Evolutionary conservation across 345 rosid species (phyloP).

Genomic region (Populus simonii): DNA sequence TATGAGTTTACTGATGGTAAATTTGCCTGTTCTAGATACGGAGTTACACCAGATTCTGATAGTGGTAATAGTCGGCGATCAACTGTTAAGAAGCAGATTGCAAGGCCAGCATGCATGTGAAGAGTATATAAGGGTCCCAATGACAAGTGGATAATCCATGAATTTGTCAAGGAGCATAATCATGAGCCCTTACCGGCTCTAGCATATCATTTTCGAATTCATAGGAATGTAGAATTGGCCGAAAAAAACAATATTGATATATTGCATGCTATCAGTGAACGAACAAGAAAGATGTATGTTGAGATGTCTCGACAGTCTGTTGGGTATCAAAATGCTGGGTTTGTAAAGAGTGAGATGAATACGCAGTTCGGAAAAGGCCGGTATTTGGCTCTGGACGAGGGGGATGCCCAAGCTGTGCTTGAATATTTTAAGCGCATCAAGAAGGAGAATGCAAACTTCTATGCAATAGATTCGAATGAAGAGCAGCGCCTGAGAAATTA

Average conservation of each 20-base stretch:
- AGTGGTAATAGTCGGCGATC: conserved; percentile 34
- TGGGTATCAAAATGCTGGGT: conserved; percentile 9
- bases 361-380: conserved; percentile 29
- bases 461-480: conserved; percentile 27
- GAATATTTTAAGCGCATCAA: conserved; percentile 23
- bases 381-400: conserved; percentile 27
- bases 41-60: conserved; percentile 37
- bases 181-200: conserved; percentile 41
- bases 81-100: conserved; percentile 38
- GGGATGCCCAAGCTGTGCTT: conserved; percentile 30
- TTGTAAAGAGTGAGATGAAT: conserved; percentile 7
- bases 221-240: conserved; percentile 33
- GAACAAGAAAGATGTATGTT: conserved; percentile 40
- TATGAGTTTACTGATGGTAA: conserved; percentile 36
- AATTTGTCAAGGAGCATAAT: conserved; percentile 32
- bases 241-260: conserved; percentile 38
- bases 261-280: conserved; percentile 40
- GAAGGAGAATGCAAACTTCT: conserved; percentile 27
- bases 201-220: conserved; percentile 39
- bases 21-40: conserved; percentile 37
- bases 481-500: conserved; percentile 25
- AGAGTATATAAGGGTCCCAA: conserved; percentile 23
- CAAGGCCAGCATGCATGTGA: conserved; percentile 46
- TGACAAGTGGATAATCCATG: conserved; percentile 43
- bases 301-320: conserved; percentile 36